Conservation (phyloP, 345 rosid species). For the Leavenworthia alabamica region DNA sequence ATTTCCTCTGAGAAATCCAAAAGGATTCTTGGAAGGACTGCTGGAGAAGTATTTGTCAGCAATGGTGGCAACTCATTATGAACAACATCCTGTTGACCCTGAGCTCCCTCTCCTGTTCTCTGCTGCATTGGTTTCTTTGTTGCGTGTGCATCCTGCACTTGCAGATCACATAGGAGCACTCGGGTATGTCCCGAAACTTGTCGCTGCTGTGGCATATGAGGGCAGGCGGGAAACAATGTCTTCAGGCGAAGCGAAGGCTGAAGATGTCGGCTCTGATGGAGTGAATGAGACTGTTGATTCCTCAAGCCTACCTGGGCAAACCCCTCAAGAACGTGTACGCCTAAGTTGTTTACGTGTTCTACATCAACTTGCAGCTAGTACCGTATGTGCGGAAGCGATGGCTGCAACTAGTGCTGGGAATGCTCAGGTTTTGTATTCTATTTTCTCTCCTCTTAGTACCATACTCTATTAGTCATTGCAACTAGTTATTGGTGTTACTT, state of each 20-base stretch:
- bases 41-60: constrained; percentile 92
- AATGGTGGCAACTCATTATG: constrained; percentile 88
- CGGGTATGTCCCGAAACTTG: constrained; percentile 97
- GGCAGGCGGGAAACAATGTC: constrained; percentile 91
- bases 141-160: constrained; percentile 97
- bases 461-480: not conserved
- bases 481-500: not conserved
- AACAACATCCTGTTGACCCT: constrained; percentile 65
- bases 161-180: constrained; percentile 98
- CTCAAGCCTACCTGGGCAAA: constrained; percentile 53
- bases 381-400: constrained; percentile 97
- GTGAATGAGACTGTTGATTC: constrained; percentile 48
- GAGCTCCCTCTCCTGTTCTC: constrained; percentile 96
- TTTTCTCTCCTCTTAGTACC: not conserved
- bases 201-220: constrained; percentile 94
- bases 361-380: constrained; percentile 98
- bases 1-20: constrained; percentile 94
- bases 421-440: constrained; percentile 54
- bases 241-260: constrained; percentile 53
- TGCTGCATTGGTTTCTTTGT: constrained; percentile 93
- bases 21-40: constrained; percentile 93
- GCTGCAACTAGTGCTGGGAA: constrained; percentile 95
- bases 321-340: constrained; percentile 95
- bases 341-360: constrained; percentile 96
- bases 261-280: constrained; percentile 39